Evolutionary conservation across 2,329 filamentous ascomycete species (phyloP).

Genomic region (Talaromyces sp.): DNA sequence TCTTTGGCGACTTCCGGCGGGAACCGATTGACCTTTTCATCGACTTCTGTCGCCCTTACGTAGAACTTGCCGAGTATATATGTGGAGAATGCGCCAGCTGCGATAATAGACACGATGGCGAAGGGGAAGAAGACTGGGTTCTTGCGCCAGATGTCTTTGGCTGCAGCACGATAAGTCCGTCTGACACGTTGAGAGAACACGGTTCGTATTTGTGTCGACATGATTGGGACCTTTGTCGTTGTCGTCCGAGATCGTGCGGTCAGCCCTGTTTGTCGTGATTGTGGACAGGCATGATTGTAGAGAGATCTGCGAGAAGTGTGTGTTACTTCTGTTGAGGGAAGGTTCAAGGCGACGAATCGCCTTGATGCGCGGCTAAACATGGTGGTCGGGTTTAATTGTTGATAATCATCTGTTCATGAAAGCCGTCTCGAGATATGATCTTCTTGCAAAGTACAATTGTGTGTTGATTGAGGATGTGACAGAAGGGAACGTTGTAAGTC

Average conservation of each 20-base stretch:
- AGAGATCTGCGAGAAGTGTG: constrained; percentile 7
- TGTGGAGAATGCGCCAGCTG: constrained; percentile 30
- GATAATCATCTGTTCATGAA: not conserved
- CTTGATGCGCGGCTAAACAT: constrained; percentile 27
- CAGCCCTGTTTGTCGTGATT: not conserved
- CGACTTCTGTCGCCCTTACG: constrained; percentile 39
- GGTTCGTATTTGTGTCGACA: constrained; percentile 11
- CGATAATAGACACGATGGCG: constrained; percentile 36
- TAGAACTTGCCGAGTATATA: constrained; percentile 35
- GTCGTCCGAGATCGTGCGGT: not conserved
- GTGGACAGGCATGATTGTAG: constrained; percentile 1
- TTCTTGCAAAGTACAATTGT: too few relatives aligned
- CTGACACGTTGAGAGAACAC: constrained; percentile 27
- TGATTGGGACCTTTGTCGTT: not conserved
- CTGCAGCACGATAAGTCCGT: constrained; percentile 32
- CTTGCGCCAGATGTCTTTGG: constrained; percentile 38
- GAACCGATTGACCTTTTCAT: constrained; percentile 40
- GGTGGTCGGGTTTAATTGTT: not conserved
- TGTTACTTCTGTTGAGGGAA: not conserved
- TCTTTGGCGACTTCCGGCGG: constrained; percentile 48
- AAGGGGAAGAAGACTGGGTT: constrained; percentile 40
- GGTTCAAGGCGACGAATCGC: constrained; percentile 20
- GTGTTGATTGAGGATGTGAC: not conserved
- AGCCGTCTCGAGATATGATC: too few relatives aligned
- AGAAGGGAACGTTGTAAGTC: not conserved